Percentiles rank a stretch among this genome's conserved stretches.
Evolutionary conservation across 805 yeast genomes (phyloP).

Genomic region (Myxozyma udenii): DNA sequence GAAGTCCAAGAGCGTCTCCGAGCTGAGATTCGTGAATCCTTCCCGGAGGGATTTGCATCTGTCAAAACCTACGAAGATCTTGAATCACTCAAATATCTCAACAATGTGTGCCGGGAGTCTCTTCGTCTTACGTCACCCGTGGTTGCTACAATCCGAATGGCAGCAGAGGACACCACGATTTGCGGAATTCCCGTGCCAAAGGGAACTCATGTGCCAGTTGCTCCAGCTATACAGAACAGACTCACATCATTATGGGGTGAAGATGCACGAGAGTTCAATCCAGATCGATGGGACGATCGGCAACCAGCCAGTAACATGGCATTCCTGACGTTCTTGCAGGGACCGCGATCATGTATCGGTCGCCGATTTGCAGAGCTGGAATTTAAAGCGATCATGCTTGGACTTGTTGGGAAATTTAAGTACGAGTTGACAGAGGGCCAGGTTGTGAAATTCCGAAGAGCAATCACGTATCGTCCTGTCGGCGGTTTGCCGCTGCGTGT

Average conservation of each 20-base stretch:
- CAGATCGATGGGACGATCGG: constrained; percentile 24
- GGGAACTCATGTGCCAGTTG: constrained; percentile 13
- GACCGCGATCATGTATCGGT: constrained; percentile 26
- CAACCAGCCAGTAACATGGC: constrained; percentile 10
- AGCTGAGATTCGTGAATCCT: constrained; percentile 11
- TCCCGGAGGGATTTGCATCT: constrained; percentile 14
- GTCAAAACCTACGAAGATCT: constrained; percentile 15
- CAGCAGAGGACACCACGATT: constrained; percentile 11
- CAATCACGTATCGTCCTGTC: constrained; percentile 16
- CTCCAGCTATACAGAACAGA: constrained; percentile 10
- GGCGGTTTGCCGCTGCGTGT: constrained; percentile 16
- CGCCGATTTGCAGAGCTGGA: constrained; percentile 24
- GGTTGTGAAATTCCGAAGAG: constrained; percentile 4
- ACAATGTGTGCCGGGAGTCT: constrained; percentile 21
- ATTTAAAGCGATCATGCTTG: constrained; percentile 14
- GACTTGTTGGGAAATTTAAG: constrained; percentile 14
- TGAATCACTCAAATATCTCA: constrained; percentile 15
- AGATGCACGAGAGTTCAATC: constrained; percentile 23
- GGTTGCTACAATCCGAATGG: constrained; percentile 13
- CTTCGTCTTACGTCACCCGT: constrained; percentile 23
- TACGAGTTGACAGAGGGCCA: constrained; percentile 6
- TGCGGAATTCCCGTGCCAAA: constrained; percentile 17
- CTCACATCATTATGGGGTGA: constrained; percentile 21
- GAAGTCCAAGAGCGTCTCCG: constrained; percentile 20
- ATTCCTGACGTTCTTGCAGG: constrained; percentile 22